Base-by-base conservation (phyloP, 2,329 filamentous ascomycete species). In the Periglandula ipomoeae region DNA sequence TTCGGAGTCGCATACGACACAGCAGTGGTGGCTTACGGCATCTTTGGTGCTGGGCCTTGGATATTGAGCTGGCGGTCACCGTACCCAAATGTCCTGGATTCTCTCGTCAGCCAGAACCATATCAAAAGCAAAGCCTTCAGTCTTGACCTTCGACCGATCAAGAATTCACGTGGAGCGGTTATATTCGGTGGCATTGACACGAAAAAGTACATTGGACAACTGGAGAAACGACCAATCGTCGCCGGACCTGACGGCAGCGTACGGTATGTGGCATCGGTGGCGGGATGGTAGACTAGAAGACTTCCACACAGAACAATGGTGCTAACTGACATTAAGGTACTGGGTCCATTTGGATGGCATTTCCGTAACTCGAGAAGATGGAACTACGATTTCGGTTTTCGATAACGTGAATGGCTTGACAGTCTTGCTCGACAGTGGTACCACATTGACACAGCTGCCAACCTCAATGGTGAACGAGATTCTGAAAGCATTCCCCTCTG, bases 371-470 rank as follows among this genome's bases (percentile, higher is more conserved):
- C 56, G 57, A 26, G 48, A 51, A 26, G 57, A 58, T 43, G 54
- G 52, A 30, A 65, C 62, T 19, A 63, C 69, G 19, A 53, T 69
- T 13, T 63, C 70, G 40, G 73, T 75, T n/a, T 69, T 80, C 32
- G 37, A 48, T 37, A 56, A 57, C 39, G 49, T 54, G 44, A 57
- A 55, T 46, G 53, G 49, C 40, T 55, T 69, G 20, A 62, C 69
- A 30, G 74, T 75, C 19, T 69, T 81, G 30, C 71, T 84, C 27
- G 81, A 84, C 61, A 79, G 76, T 6, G 82, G 83, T 48, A 81
- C 76, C 49, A 82, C 76, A 35, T 66, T 84, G 50, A 82, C 75
- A 59, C 79, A 81, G 56, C 71, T 87, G 2, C 82, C 82, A 3
- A 65, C 75, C 52, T 60, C 67, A 23, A 60, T 84, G 40, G 70